Base-by-base conservation (phyloP, 129 eudicot species). In the Kitagawia praeruptora region DNA sequence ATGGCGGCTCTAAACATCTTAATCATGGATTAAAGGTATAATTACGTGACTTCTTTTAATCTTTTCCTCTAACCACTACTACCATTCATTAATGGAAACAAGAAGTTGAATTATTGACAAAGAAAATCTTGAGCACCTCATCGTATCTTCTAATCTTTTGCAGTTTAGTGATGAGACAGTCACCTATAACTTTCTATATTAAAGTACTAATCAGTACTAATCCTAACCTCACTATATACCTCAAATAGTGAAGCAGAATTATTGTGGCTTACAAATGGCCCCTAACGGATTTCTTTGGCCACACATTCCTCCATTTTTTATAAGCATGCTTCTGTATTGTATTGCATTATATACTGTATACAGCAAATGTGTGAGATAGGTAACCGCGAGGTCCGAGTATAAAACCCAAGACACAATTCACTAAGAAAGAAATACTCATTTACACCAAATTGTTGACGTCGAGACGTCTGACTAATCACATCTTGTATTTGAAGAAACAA, bases 261-360 rank as follows among this genome's bases (percentile, higher is more conserved):
- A 75, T 47, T 75, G 41, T 27, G 41, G 7, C 34, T 28, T 41
- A 49, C 18, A 13, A 45, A 48, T 47, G 70, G 70, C 70, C 79
- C 80, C 31, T 19, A 37, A 28, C 10, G 49, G 48, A 37, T 18
- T 10, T 1, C 42, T 61, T 2, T 51, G 39, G 44, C 21, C 42
- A 51, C 79, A 76, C 66, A 48, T 76, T 76, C 79, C 48, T 49
- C 47, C 11, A 13, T 48, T 48, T 48, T 46, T 8, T 74, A 44
- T 41, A 12, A 44, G 34, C n/a, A 5, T 74, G 18, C 53, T 28
- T 18, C 21, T 31, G 34, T 27, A 1, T 3, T 27, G 69, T n/a
- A 19, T n/a, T 44, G 34, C 1, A 31, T 31, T 31, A 31, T 2
- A 27, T 27, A 25, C 1, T 9, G 3, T 34, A 31, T 67, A 31